Conservation (phyloP, 257 asterid species). For the Nemophila menziesii region DNA sequence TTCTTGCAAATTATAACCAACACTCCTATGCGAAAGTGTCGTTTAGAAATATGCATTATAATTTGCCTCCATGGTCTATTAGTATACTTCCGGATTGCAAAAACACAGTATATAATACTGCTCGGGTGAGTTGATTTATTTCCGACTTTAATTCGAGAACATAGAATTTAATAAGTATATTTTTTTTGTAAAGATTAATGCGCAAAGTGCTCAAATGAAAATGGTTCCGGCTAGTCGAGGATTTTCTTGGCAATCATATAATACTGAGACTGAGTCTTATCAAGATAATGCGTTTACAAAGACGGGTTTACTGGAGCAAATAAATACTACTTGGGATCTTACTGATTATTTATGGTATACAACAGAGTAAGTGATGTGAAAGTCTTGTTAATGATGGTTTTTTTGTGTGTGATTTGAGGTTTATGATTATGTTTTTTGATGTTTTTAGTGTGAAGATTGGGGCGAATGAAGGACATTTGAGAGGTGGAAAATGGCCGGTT, state of each 20-base stretch:
- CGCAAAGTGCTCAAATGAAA: constrained; percentile 88
- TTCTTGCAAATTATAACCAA: constrained; percentile 70
- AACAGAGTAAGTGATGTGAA: constrained; percentile 67
- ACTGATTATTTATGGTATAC: constrained; percentile 92
- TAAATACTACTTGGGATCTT: constrained; percentile 76
- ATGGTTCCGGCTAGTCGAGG: constrained; percentile 56
- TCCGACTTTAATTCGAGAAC: not conserved
- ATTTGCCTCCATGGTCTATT: constrained; percentile 97
- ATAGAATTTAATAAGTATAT: not conserved
- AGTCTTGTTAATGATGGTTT: not conserved
- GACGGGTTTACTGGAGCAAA: constrained; percentile 82
- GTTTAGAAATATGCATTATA: constrained; percentile 58
- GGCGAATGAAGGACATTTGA: constrained; percentile 49
- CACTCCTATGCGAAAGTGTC: constrained; percentile 60
- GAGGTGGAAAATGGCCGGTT: constrained; percentile 68
- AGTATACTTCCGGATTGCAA: constrained; percentile 99
- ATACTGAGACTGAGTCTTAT: constrained; percentile 55
- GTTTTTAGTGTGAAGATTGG: constrained; percentile 59
- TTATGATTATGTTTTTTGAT: not conserved
- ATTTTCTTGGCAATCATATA: constrained; percentile 78
- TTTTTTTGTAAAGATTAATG: constrained; percentile 58
- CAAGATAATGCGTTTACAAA: constrained; percentile 44
- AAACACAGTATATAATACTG: constrained; percentile 85
- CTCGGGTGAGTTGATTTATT: constrained; percentile 54
- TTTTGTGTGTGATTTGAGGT: not conserved